Evolutionary conservation across 306 rosid species (phyloP), one percentile per base, ranked within the genome.

Genomic region (Gleditsia sinensis): DNA sequence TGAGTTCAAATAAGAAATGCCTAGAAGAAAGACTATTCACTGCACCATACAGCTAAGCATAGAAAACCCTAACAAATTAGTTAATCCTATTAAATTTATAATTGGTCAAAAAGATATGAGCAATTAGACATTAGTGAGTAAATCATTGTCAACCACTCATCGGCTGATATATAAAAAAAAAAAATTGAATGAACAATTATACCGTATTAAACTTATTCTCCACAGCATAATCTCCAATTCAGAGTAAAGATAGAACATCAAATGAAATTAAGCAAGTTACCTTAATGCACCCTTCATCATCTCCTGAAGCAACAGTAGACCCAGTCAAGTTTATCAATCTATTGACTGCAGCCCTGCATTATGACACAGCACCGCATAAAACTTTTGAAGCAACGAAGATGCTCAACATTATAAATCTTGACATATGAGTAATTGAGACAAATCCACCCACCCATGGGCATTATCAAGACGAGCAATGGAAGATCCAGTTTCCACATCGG

Each of bases 401-500:
- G 55, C 57, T 42, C 0, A 7, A 14, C 46, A 58, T 23, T 25
- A 51, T 6, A 49, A 49, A 56, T 45, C 57, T 76, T 17, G 13
- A 34, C 19, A 81, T 48, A 55, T 10, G 16, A 25, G 28, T 37
- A 25, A 57, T 7, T 42, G 66, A 45, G 34, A 59, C 40, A 81
- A 57, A 69, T 42, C 48, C 7, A 72, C 82, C 54, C 63, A 92
- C 98, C 71, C 90, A 36, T 92, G 98, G 79, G 96, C 98, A 78
- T 85, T 78, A 42, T 90, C 88, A 19, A 90, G 80, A 39, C 88
- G 94, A 10, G 91, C 92, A 54, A 92, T 84, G 48, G 90, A 70
- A 49, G 92, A 75, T 69, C 98, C 98, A 58, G 98, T 90, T 83
- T 92, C 98, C 62, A 92, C 92, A 75, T 92, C 94, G 0, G 94